A percentile compares a stretch with the other conserved stretches of the same genome.
These are phyloP conservation scores for Hortiboletus campestris DNA, from an alignment of 768 basidiomycete genomes.

Conservation along the genomic window DNA sequence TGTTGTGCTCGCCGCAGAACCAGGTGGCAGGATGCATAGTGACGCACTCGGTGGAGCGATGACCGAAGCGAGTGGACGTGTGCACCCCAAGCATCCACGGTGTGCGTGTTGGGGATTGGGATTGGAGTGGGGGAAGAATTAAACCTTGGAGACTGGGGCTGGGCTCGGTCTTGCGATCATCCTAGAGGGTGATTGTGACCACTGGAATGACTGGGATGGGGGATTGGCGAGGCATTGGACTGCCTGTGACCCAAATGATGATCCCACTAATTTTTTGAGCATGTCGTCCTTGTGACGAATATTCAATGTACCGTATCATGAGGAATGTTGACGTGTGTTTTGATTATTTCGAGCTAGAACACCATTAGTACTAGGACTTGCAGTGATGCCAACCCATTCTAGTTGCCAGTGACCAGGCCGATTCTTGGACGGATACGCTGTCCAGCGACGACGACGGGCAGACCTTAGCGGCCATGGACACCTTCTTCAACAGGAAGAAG, in stretches of 20 bases:
- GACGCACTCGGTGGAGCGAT: conserved; percentile 37
- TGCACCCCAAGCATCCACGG: conserved; percentile 25
- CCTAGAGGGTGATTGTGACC: conserved; percentile 10
- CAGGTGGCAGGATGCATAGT: conserved; percentile 24
- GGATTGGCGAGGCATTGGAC: conserved; percentile 28
- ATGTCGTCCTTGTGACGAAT: conserved; percentile 28
- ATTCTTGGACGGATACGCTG: conserved; percentile 6
- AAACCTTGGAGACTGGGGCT: conserved; percentile 41
- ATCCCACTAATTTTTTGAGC: conserved; percentile 31
- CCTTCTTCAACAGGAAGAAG: conserved; percentile 65
- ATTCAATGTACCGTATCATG: not conserved
- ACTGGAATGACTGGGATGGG: conserved; percentile 23
- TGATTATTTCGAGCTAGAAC: conserved; percentile 6
- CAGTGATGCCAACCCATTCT: conserved; percentile 2
- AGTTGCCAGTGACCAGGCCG: conserved; percentile 2
- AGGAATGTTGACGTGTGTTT: conserved; percentile 26
- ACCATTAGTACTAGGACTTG: not conserved
- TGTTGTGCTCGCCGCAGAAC: conserved; percentile 14
- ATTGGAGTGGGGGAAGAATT: conserved; percentile 40
- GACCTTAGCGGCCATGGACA: conserved; percentile 49
- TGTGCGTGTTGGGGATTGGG: conserved; percentile 25
- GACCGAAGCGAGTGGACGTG: conserved; percentile 33
- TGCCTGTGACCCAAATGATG: conserved; percentile 27
- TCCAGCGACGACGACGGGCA: conserved; percentile 14
- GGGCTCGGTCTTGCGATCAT: conserved; percentile 18